Conservation (phyloP, 1,284 basidiomycete species). For the Ustilago crameri region DNA sequence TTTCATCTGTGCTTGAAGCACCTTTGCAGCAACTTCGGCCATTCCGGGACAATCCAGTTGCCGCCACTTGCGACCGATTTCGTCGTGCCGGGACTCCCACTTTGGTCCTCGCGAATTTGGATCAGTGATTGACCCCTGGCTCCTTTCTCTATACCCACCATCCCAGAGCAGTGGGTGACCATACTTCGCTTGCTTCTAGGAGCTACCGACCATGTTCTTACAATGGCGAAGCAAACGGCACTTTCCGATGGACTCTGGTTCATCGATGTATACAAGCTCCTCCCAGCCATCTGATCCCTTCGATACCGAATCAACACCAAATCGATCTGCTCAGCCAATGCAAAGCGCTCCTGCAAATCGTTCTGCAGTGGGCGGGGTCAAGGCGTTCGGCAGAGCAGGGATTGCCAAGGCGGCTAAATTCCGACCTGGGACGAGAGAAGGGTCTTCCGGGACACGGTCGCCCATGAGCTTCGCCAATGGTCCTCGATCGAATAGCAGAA, state of each 20-base stretch:
- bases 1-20: neutral
- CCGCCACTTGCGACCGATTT: too few species aligned
- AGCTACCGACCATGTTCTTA: conserved; percentile 32
- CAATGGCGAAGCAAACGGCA: conserved; percentile 48
- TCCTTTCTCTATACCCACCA: too few species aligned
- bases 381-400: conserved; percentile 17
- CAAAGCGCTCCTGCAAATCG: conserved; percentile 5
- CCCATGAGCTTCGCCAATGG: conserved; percentile 42
- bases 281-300: conserved; percentile 13
- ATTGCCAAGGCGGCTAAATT: conserved; percentile 31
- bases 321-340: conserved; percentile 9
- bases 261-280: conserved; percentile 17
- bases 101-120: neutral
- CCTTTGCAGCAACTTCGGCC: too few species aligned
- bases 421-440: conserved; percentile 23
- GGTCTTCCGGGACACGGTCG: conserved; percentile 13
- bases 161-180: too few species aligned
- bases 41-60: too few species aligned
- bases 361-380: conserved; percentile 15
- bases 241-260: conserved; percentile 31
- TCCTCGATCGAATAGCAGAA: conserved; percentile 29
- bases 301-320: conserved; percentile 10
- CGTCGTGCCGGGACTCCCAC: too few species aligned
- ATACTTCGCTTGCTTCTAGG: neutral
- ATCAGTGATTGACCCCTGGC: neutral